Base-by-base conservation (phyloP, 2,329 filamentous ascomycete species). In the Hirsutella thompsonii region DNA sequence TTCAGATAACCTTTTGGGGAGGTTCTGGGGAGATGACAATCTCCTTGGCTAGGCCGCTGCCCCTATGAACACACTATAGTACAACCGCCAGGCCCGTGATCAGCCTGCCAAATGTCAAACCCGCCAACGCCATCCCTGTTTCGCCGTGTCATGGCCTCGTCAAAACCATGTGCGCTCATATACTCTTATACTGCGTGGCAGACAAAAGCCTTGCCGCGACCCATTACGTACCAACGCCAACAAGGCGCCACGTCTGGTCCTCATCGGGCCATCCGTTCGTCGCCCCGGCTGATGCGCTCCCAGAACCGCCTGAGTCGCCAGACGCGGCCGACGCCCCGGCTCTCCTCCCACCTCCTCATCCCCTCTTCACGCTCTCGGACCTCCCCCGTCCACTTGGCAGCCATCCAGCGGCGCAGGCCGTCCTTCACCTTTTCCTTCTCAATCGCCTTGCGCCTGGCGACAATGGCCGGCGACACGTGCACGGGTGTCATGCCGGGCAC, bases 351-450 rank as follows among this genome's bases (percentile, higher is more conserved):
- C 44, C 52, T 54, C 46, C 57, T 62, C 20, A 71, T 58, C 41
- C 63, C 59, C 52, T 76, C 66, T 49, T 66, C 65, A 36, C 65
- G 59, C 53, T 69, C 63, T 41, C 58, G 59, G 3, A 76, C 72
- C 55, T 75, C 66, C 18, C 70, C 61, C 33, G 58, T 63, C 71
- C 70, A 76, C 20, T 72, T 71, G n/a, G 56, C 62, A 23, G 71
- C 79, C 2, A 85, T 68, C 77, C 79, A 84, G 11, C 69, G 67
- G 30, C 79, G 62, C 45, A 86, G 57, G 14, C 69, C 69, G 51
- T 85, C 80, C 54, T 83, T 84, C 35, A 85, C 66, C 44, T 68
- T 67, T 60, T 84, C 79, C 49, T 72, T 71, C 60, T 85, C 81
- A 14, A 85, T 67, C 11, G 70, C 72, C 42, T 74, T 66, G 52